Conservation (phyloP, 2,329 filamentous ascomycete genomes). For the Trichoderma koningiopsis region DNA sequence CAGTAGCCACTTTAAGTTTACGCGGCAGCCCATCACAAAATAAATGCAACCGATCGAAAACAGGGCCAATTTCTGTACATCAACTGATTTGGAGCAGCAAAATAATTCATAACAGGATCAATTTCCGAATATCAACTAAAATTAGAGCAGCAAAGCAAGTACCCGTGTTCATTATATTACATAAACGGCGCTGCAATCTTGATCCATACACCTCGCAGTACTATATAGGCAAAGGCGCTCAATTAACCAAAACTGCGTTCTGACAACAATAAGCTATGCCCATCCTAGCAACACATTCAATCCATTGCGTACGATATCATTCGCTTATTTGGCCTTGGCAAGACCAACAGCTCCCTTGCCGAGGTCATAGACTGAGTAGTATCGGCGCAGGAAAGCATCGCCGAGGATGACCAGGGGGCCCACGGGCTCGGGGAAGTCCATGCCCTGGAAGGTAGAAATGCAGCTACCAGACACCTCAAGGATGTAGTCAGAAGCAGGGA, state of each 20-base stretch:
- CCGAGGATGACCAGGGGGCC: constrained; percentile 94
- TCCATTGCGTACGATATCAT: not conserved
- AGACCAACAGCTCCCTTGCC: constrained; percentile 87
- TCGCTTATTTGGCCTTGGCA: constrained; percentile 70
- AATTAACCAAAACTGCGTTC: constrained; percentile 15
- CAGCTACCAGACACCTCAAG: constrained; percentile 93
- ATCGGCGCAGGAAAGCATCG: constrained; percentile 80
- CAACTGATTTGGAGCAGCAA: constrained; percentile 3
- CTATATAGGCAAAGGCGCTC: not conserved
- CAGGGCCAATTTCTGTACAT: not conserved
- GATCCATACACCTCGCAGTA: constrained; percentile 17
- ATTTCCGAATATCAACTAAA: not conserved
- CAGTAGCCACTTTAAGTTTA: not conserved
- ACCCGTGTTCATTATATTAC: constrained; percentile 26
- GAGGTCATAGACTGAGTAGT: constrained; percentile 96
- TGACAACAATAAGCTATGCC: not conserved
- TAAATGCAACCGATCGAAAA: not conserved
- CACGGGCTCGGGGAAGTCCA: constrained; percentile 85
- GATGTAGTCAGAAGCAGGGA: constrained; percentile 88
- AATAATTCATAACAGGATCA: not conserved
- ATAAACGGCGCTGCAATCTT: constrained; percentile 27
- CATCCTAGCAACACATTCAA: not conserved
- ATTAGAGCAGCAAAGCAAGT: constrained; percentile 3
- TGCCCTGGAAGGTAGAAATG: constrained; percentile 96
- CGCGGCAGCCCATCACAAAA: not conserved